Evolutionary conservation across 2,329 filamentous ascomycete genomes (phyloP), one percentile per base, ranked within the genome.

Genomic region (Fusarium mundagurra): DNA sequence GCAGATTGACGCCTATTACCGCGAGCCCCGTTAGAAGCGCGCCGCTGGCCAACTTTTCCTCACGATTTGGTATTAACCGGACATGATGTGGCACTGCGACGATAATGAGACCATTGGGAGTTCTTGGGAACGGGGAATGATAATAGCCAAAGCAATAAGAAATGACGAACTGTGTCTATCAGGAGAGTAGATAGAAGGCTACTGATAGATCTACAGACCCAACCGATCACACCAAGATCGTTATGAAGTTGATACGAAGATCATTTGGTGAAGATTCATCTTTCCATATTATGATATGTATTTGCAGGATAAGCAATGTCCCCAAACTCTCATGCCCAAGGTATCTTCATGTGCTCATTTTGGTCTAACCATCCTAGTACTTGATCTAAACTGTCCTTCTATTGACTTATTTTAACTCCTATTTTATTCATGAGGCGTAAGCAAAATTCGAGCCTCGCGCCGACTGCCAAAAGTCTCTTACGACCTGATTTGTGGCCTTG

Each of bases 381-480:
- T 41, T 33, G 24, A 29, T 54, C 39, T 39, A 54, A 31, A 8
- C 13, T 38, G 24, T 44, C 36, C 27, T 31, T 64, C 64, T 69
- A 60, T 39, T 29, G 20, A 60, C 20, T 31, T 29, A 20, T 55
- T 38, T 18, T 31, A 44, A 63, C 36, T 53, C 64, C 57, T 59
- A 6, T 50, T 48, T 24, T 36, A 6, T 59, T 78, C 76, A 91
- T 50, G 89, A 91, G 55, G 85, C 87, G 81, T 92, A 92, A 14
- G 89, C 85, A 81, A 91, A 92, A 76, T 85, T 90, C 2, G 87
- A 86, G 12, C 89, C 89, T 69, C 92, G 86, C 70, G 91, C 92
- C 5, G 87, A 86, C n/a, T 93, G 82, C 91, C 92, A 95, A 78
- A 94, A 94, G 36, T 93, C 91, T 67, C 89, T 88, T 7, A 94